phyloP scores from a whole-genome alignment of 768 basidiomycete genomes.

The Suillus alpinus region DNA sequence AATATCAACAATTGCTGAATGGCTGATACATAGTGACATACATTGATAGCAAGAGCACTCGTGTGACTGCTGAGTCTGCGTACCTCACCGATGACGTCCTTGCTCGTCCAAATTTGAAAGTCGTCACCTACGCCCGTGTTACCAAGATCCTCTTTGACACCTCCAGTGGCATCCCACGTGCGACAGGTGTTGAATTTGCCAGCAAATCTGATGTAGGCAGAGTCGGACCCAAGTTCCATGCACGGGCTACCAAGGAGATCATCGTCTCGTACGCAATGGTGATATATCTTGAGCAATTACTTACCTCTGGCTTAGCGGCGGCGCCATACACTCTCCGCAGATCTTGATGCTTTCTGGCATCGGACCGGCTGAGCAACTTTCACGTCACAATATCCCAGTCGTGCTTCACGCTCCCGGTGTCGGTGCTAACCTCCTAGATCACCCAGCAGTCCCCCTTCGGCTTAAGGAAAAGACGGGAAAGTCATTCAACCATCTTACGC shows the following conservation, averaged over 20 bases:
- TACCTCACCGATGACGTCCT: slow-evolving; percentile 21
- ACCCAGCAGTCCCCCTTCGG: too few relatives aligned
- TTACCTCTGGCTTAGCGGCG: too few relatives aligned
- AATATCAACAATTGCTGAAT: background rate
- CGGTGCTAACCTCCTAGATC: too few relatives aligned
- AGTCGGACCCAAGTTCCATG: slow-evolving; percentile 34
- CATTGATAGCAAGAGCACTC: slow-evolving; percentile 15
- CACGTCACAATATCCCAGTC: too few relatives aligned
- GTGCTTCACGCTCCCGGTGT: too few relatives aligned
- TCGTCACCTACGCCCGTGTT: slow-evolving; percentile 7
- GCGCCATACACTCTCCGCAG: too few relatives aligned
- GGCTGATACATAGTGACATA: slow-evolving; percentile 1
- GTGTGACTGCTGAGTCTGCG: slow-evolving; percentile 21
- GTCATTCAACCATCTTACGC: too few relatives aligned
- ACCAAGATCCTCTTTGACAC: slow-evolving; percentile 8
- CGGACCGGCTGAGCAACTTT: too few relatives aligned
- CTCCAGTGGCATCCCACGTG: background rate
- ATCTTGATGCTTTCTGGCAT: too few relatives aligned
- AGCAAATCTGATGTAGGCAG: slow-evolving; percentile 7
- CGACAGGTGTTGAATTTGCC: slow-evolving; percentile 6
- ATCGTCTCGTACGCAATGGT: slow-evolving; percentile 27
- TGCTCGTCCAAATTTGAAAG: slow-evolving; percentile 18
- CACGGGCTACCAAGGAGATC: slow-evolving; percentile 49
- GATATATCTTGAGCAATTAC: slow-evolving; percentile 35
- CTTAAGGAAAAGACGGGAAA: too few relatives aligned